Evolutionary conservation across 805 yeast genomes (phyloP), one percentile per base, ranked within the genome.

Genomic region (Candida maesae): DNA sequence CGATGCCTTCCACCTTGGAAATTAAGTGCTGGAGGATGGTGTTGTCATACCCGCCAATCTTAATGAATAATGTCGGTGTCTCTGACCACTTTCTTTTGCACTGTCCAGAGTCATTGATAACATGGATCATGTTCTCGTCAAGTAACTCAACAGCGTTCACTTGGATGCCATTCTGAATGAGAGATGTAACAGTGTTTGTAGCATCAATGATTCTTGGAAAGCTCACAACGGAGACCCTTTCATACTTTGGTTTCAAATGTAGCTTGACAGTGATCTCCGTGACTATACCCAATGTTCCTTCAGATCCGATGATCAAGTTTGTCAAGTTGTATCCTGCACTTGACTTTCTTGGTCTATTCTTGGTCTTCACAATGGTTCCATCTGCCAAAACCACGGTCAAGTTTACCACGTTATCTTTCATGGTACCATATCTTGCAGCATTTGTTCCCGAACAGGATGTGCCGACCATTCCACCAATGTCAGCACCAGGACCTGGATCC

Each of bases 401-500:
- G 42, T 74, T 74, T 16, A 84, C 59, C 2, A 82, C 78, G 56
- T 83, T 79, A 58, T 84, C 89, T 55, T 80, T 77, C 79, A 84
- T 82, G n/a, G 91, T 85, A 15, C 95, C 95, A 51, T 83, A 84
- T 36, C 86, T 62, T 17, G 80, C 78, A 18, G 91, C 90, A 52
- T 84, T 81, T 3, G 91, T 81, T 6, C 95, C 95, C 0, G 90
- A 82, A 45, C 91, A 84, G 24, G 83, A 79, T 18, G 86, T 83
- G 7, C 81, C 83, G 33, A 80, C 76, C 78, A 83, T 81, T 4
- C 95, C 95, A 29, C 87, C 85, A 42, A 85, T 79, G 46, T 79
- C 71, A 1, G 91, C 93, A 39, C 88, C 88, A 15, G 91, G 89
- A 33, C 90, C 90, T 1, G 79, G 79, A 58, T 84, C 91, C 12